A percentile compares a stretch with the other conserved stretches of the same genome.
Conservation (phyloP, 108 stramenopile genomes). For the Craspedostauros australis region DNA sequence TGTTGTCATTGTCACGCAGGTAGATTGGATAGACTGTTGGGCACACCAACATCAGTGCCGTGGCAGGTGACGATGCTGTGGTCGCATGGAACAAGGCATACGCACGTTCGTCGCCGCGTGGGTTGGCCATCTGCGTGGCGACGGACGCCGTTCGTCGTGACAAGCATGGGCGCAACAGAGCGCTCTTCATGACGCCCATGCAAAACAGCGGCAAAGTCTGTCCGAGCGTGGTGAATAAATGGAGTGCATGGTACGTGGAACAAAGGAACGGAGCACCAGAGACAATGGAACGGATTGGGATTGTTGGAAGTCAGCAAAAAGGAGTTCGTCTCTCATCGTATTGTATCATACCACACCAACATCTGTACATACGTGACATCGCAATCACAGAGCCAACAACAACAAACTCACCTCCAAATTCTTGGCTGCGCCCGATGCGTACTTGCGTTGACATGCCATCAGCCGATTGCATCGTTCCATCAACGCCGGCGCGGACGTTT, state of each 20-base stretch:
- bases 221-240: constrained; percentile 86
- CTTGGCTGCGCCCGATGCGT: not conserved
- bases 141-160: constrained; percentile 2
- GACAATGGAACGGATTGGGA: constrained; percentile 15
- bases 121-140: constrained; percentile 25
- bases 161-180: constrained; percentile 49
- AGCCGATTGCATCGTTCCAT: not conserved
- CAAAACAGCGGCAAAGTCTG: constrained; percentile 84
- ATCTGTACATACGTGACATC: constrained; percentile 1
- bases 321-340: constrained; percentile 33
- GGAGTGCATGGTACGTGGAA: no score
- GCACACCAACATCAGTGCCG: constrained; percentile 51
- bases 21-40: constrained; percentile 35
- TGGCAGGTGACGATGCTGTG: constrained; percentile 38
- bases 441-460: not conserved
- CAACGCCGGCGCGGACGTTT: not conserved
- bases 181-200: constrained; percentile 61
- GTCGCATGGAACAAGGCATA: constrained; percentile 45
- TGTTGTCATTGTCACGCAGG: no score
- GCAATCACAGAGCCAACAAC: not conserved
- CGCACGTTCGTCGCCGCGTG: constrained; percentile 75
- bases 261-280: constrained; percentile 86
- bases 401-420: constrained; percentile 1
- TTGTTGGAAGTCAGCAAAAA: constrained; percentile 8
- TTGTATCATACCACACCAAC: constrained; percentile 7